Percentiles rank a stretch among this genome's conserved stretches.
phyloP scores from a whole-genome alignment of 2,329 filamentous ascomycete genomes.

The Penicillium sp. region DNA sequence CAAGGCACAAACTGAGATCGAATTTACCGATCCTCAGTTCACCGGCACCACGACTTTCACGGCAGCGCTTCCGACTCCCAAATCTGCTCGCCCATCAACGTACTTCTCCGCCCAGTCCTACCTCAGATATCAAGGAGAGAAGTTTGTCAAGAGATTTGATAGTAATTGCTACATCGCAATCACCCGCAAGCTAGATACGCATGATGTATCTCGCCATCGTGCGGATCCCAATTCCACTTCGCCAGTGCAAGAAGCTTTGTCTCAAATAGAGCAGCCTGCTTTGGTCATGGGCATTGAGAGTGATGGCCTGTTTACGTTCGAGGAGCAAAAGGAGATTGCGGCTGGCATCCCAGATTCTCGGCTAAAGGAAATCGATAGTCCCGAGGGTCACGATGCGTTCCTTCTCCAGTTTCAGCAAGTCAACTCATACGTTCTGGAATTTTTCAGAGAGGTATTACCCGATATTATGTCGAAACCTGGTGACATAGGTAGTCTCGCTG shows the following conservation, averaged over 20 bases:
- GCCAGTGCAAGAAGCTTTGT: slow-evolving; percentile 68
- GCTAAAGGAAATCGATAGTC: slow-evolving; percentile 83
- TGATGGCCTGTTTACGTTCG: slow-evolving; percentile 94
- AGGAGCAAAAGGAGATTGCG: slow-evolving; percentile 90
- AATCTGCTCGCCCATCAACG: slow-evolving; percentile 55
- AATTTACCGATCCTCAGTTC: slow-evolving; percentile 64
- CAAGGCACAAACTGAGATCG: slow-evolving; percentile 25
- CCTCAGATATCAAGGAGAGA: slow-evolving; percentile 89
- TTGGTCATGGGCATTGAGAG: slow-evolving; percentile 92
- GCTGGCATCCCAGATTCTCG: slow-evolving; percentile 71
- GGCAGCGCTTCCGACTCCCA: slow-evolving; percentile 30
- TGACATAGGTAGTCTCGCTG: slow-evolving; percentile 43
- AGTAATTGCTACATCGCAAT: slow-evolving; percentile 99
- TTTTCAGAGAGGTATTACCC: slow-evolving; percentile 75
- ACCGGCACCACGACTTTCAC: slow-evolving; percentile 58
- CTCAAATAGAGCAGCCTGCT: slow-evolving; percentile 79
- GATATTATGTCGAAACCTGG: slow-evolving; percentile 75
- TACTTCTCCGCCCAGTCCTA: slow-evolving; percentile 99
- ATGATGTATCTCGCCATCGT: slow-evolving; percentile 83
- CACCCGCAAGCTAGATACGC: slow-evolving; percentile 94
- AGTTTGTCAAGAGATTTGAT: slow-evolving; percentile 96
- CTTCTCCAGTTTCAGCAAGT: slow-evolving; percentile 96
- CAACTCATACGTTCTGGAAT: slow-evolving; percentile 78
- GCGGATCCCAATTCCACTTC: slow-evolving; percentile 37
- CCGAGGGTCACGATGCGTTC: slow-evolving; percentile 95